A percentile compares a stretch with the other conserved stretches of the same genome.
Conservation (phyloP, 2,329 filamentous ascomycete species). For the Cordyceps tenuipes region DNA sequence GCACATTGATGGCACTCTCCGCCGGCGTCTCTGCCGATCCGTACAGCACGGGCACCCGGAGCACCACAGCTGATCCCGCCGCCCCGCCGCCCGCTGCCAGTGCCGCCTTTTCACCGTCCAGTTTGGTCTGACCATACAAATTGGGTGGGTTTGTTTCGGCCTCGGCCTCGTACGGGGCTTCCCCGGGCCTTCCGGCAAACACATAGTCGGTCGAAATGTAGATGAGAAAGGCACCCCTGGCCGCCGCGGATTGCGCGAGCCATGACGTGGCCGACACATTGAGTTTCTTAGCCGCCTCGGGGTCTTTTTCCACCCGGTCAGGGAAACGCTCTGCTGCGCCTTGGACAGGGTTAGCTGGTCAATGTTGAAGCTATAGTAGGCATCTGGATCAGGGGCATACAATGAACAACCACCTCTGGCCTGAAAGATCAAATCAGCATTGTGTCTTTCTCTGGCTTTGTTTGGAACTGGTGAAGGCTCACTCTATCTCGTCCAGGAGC, state of each 20-base stretch:
- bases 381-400: slow-evolving; percentile 37
- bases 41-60: slow-evolving; percentile 79
- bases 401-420: slow-evolving; percentile 73
- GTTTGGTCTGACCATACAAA: slow-evolving; percentile 57
- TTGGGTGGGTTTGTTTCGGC: slow-evolving; percentile 64
- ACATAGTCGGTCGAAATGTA: slow-evolving; percentile 83
- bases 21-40: slow-evolving; percentile 60
- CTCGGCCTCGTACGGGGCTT: slow-evolving; percentile 70
- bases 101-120: slow-evolving; percentile 55
- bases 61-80: slow-evolving; percentile 53
- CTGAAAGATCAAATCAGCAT: slow-evolving; percentile 29
- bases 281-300: slow-evolving; percentile 61
- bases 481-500: slow-evolving; percentile 48
- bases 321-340: slow-evolving; percentile 83
- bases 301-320: slow-evolving; percentile 75
- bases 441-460: neutral
- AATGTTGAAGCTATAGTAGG: neutral
- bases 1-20: slow-evolving; percentile 76
- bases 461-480: slow-evolving; percentile 17
- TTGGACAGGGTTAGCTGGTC: slow-evolving; percentile 24
- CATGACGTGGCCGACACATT: slow-evolving; percentile 64
- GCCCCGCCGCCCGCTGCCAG: slow-evolving; percentile 50
- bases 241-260: slow-evolving; percentile 58
- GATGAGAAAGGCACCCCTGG: slow-evolving; percentile 54
- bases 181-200: slow-evolving; percentile 64